Percentiles rank a stretch among this genome's conserved stretches.
These are phyloP conservation scores for Penicillium sp. DNA, from an alignment of 2,329 filamentous ascomycete species.

Conservation along the genomic window DNA sequence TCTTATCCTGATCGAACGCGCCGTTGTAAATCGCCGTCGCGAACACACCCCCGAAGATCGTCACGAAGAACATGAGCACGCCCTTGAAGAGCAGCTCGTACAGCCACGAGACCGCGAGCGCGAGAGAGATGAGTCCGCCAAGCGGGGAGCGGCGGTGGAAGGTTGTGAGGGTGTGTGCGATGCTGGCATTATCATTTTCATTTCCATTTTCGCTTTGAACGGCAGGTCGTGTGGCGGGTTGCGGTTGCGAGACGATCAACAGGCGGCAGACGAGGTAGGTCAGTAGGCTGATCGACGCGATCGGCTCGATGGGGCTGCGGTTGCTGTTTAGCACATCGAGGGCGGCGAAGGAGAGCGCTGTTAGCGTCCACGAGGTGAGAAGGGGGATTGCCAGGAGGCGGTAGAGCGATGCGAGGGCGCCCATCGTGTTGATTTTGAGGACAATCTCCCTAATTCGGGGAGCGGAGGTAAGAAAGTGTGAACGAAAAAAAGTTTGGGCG, in stretches of 20 bases:
- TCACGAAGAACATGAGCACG: conserved; percentile 16
- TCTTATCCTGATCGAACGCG: background rate
- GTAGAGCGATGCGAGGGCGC: background rate
- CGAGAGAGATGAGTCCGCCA: conserved; percentile 3
- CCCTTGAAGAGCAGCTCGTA: conserved; percentile 16
- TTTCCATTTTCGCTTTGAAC: background rate
- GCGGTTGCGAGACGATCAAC: background rate
- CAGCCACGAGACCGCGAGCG: conserved; percentile 21
- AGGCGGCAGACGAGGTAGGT: conserved; percentile 25
- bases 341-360: conserved; percentile 21
- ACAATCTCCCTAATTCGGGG: too few species aligned
- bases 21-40: conserved; percentile 18
- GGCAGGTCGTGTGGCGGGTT: background rate
- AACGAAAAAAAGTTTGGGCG: background rate
- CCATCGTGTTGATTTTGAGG: background rate
- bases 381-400: background rate
- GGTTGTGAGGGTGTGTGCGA: conserved; percentile 22
- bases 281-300: conserved; percentile 24
- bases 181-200: background rate
- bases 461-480: background rate
- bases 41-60: conserved; percentile 20
- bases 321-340: conserved; percentile 24
- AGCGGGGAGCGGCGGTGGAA: conserved; percentile 17
- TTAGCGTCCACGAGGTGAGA: conserved; percentile 20
- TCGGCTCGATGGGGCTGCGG: conserved; percentile 7